A percentile compares a stretch with the other conserved stretches of the same genome.
These are phyloP conservation scores for Euphrasia confusa DNA, from an alignment of 257 asterid genomes.

Conservation along the genomic window DNA sequence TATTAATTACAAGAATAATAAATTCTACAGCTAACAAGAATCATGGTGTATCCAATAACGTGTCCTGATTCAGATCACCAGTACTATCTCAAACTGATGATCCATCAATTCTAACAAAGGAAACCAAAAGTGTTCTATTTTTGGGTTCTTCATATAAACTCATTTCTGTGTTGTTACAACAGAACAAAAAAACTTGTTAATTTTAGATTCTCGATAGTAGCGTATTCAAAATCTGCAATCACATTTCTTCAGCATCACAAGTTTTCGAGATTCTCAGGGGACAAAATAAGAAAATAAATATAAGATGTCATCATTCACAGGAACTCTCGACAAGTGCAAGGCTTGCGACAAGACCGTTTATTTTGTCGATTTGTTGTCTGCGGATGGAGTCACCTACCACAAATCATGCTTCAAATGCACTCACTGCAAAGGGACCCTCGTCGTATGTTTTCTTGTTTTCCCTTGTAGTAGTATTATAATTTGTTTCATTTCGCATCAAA, in stretches of 20 bases:
- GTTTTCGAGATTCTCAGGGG: conserved; percentile 26
- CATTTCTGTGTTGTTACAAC: background rate
- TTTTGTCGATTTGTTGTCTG: conserved; percentile 47
- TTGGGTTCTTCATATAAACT: conserved; percentile 27
- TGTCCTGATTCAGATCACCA: conserved; percentile 21
- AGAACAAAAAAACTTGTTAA: conserved; percentile 4
- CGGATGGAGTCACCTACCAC: conserved; percentile 50
- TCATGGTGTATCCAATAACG: conserved; percentile 36
- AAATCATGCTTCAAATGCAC: conserved; percentile 60
- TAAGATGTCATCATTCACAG: conserved; percentile 41
- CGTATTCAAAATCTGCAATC: background rate
- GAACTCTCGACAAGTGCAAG: conserved; percentile 54
- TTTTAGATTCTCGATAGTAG: conserved; percentile 16
- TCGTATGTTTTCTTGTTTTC: conserved; percentile 33
- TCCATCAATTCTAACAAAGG: background rate
- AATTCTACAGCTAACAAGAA: conserved; percentile 5
- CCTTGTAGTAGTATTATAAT: too few species aligned
- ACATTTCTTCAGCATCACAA: conserved; percentile 8
- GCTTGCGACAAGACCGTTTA: conserved; percentile 58
- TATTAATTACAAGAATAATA: too few species aligned
- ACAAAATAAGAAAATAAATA: background rate
- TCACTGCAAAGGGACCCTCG: conserved; percentile 84
- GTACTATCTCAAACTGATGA: background rate
- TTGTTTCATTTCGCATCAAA: background rate
- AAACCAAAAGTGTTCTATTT: background rate